Percentiles rank a stretch among this genome's conserved stretches.
These are phyloP conservation scores for Thelonectria discophora DNA, from an alignment of 2,329 filamentous ascomycete species.

Conservation along the genomic window DNA sequence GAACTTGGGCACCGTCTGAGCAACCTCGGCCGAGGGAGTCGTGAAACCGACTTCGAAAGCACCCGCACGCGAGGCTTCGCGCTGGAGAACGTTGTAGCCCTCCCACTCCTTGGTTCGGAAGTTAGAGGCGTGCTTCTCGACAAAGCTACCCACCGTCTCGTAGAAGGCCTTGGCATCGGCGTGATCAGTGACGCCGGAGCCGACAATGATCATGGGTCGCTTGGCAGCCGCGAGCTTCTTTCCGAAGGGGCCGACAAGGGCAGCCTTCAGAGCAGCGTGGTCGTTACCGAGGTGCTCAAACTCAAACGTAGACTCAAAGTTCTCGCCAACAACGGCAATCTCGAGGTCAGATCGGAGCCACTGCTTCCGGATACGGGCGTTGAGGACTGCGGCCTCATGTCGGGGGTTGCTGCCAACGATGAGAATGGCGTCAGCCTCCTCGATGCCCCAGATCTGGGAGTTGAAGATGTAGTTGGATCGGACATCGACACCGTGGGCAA, in stretches of 20 bases:
- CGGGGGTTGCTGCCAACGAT: conserved; percentile 95
- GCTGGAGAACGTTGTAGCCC: conserved; percentile 96
- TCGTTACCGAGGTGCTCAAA: conserved; percentile 89
- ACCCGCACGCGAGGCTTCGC: conserved; percentile 88
- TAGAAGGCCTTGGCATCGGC: conserved; percentile 91
- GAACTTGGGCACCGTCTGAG: conserved; percentile 89
- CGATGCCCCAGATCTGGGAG: conserved; percentile 91
- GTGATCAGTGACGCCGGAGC: conserved; percentile 91
- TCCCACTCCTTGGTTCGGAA: conserved; percentile 94
- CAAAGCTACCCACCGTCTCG: conserved; percentile 87
- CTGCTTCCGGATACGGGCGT: conserved; percentile 96
- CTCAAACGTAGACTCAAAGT: conserved; percentile 94
- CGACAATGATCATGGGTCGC: conserved; percentile 95
- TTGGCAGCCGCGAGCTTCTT: conserved; percentile 90
- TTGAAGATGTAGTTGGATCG: conserved; percentile 97
- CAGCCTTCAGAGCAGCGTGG: conserved; percentile 81
- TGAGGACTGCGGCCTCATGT: conserved; percentile 93
- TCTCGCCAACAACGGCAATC: conserved; percentile 88
- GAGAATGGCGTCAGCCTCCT: conserved; percentile 91
- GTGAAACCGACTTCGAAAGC: conserved; percentile 97
- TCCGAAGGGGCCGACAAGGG: conserved; percentile 86
- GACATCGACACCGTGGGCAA: conserved; percentile 92
- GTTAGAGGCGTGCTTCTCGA: conserved; percentile 90
- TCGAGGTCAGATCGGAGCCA: conserved; percentile 96
- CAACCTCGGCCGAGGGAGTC: conserved; percentile 81